Evolutionary conservation across 257 asterid species (phyloP).

Genomic region (Lavandula angustifolia): DNA sequence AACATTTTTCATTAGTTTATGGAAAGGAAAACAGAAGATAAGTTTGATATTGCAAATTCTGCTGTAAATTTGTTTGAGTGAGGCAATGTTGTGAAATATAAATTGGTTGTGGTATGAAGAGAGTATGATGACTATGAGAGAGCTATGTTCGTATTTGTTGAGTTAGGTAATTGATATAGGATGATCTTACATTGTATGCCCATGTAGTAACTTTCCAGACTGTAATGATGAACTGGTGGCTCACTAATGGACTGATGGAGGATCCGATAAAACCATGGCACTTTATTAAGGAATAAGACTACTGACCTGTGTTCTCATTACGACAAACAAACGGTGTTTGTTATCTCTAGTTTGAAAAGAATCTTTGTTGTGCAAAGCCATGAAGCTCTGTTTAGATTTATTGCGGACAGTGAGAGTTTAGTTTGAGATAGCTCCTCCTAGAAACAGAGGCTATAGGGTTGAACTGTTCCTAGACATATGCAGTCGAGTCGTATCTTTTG

Average conservation of each 20-base stretch:
- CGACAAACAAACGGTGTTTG: no score
- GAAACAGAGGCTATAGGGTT: slow-evolving; percentile 11
- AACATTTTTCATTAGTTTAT: neutral
- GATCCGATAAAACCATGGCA: no score
- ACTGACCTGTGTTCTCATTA: no score
- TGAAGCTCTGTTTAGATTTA: slow-evolving; percentile 17
- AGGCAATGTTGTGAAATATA: neutral
- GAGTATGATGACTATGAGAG: neutral
- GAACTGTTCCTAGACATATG: slow-evolving; percentile 15
- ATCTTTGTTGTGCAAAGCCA: slow-evolving; percentile 6
- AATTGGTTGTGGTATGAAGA: neutral
- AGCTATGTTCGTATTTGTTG: neutral
- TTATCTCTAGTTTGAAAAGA: no score
- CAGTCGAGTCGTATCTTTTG: neutral
- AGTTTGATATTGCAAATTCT: neutral
- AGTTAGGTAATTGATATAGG: neutral
- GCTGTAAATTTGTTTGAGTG: neutral
- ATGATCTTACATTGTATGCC: neutral
- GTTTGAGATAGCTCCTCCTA: slow-evolving; percentile 26
- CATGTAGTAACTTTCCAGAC: neutral
- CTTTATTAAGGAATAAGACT: no score
- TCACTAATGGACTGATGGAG: no score
- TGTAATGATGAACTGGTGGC: neutral
- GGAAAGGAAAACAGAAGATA: slow-evolving; percentile 3
- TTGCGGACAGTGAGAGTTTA: neutral